A percentile compares a stretch with the other conserved stretches of the same genome.
Evolutionary conservation across 805 yeast species (phyloP).

Genomic region (Ogataea salicorniae): DNA sequence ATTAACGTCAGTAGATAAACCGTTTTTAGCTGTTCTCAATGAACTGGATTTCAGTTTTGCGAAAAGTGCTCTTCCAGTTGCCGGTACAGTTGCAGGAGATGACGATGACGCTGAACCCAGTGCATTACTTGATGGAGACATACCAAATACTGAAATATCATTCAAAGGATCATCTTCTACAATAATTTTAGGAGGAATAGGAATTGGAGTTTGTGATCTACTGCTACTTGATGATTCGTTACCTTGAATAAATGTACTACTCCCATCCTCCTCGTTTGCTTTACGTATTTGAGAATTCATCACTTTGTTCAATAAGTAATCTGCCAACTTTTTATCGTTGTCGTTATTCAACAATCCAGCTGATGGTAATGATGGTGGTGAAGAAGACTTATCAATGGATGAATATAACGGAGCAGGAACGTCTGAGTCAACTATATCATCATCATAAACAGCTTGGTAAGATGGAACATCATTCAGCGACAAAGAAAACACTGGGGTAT

Average conservation of each 20-base stretch:
- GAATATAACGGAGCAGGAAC: constrained; percentile 17
- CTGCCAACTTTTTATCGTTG: constrained; percentile 5
- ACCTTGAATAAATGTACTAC: too few species aligned
- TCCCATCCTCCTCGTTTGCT: neutral
- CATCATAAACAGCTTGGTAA: constrained; percentile 25
- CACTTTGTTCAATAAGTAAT: constrained; percentile 10
- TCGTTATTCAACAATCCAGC: neutral
- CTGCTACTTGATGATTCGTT: neutral
- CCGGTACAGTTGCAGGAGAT: neutral
- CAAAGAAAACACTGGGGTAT: constrained; percentile 2
- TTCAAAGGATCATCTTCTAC: neutral
- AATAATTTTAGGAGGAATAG: neutral
- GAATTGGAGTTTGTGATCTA: neutral
- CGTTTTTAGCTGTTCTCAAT: neutral
- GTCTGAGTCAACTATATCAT: constrained; percentile 16
- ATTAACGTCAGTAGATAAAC: neutral
- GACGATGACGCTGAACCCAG: neutral
- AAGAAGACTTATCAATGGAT: neutral
- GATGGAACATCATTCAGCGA: constrained; percentile 21
- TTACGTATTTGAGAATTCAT: constrained; percentile 8
- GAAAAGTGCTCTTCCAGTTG: neutral
- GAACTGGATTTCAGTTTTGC: neutral
- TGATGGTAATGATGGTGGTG: neutral
- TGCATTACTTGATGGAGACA: neutral
- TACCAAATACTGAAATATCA: neutral